Base-by-base conservation (phyloP, 1,284 basidiomycete genomes). In the Jaminaea rosea region DNA sequence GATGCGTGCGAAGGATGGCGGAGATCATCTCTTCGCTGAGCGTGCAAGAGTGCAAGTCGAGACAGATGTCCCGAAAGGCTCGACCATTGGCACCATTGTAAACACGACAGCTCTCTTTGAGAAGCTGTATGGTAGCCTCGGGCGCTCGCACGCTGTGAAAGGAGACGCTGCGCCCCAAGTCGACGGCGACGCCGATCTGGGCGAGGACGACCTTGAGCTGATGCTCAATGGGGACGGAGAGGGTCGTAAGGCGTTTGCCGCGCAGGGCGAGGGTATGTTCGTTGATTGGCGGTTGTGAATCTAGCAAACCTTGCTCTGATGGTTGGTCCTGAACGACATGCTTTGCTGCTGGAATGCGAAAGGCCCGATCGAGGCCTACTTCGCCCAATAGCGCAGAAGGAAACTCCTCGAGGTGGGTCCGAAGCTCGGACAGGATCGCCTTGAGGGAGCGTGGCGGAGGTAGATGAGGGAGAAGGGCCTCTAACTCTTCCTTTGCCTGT, bases 31-130 rank as follows among this genome's bases (percentile, higher is more conserved):
- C 57, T 27, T 53, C 51, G 47, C 64, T 64, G 27, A 70, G 57
- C 2, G 69, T 70, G 56, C 68, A 72, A 24, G 64, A 67, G 47
- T 72, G 69, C 17, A 72, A 51, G 3, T 58, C 60, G 3, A 70
- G 23, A 42, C 39, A 21, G 24, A 42, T 24, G 24, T 42, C 39
- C 19, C 39, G 19, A 23, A 42, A 42, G 11, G 19, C 39, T 11
- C 19, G 17, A 17, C 39, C 39, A 42, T 24, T 23, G 24, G 39
- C 39, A 23, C 39, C 39, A 42, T 42, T 42, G 17, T 42, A 42
- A n/a, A 15, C 15, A 21, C 39, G 19, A 42, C 39, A 42, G 11
- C 39, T 21, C n/a, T 58, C 57, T 1, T 49, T 47, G 26, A 72
- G 47, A 21, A 68, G 46, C 19, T 58, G 58, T 7, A 59, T 46